phyloP scores from a whole-genome alignment of 768 basidiomycete species.

The Crassisporium funariophilum region DNA sequence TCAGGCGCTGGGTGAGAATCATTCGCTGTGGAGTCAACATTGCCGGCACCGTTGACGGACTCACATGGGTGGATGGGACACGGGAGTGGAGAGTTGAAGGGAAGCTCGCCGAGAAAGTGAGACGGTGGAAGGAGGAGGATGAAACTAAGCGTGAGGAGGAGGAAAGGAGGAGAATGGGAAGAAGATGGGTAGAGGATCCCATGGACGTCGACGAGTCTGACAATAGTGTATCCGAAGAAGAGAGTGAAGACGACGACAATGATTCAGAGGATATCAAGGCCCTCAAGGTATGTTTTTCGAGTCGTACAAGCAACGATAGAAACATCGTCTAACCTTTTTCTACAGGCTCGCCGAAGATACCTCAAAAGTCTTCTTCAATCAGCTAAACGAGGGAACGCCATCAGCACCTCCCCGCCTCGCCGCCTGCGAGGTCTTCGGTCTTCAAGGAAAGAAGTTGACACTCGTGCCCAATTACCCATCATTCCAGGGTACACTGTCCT shows the following conservation, averaged over 20 bases:
- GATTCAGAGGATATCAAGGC: conserved; percentile 75
- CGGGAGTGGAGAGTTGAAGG: conserved; percentile 68
- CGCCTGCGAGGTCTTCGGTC: conserved; percentile 30
- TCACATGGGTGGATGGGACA: conserved; percentile 63
- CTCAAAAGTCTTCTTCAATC: conserved; percentile 67
- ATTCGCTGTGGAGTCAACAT: conserved; percentile 70
- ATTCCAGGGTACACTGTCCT: conserved; percentile 88
- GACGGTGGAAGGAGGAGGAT: conserved; percentile 71
- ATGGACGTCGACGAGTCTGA: conserved; percentile 71
- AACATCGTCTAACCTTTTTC: conserved; percentile 12
- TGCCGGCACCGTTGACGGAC: conserved; percentile 71
- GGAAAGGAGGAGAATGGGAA: conserved; percentile 62
- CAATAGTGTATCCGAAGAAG: conserved; percentile 48
- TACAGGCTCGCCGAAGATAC: conserved; percentile 73
- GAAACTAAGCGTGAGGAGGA: conserved; percentile 67
- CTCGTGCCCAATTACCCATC: conserved; percentile 52
- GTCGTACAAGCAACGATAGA: conserved; percentile 11
- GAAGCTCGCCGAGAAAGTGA: conserved; percentile 65
- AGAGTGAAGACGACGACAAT: conserved; percentile 55
- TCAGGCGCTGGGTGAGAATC: conserved; percentile 74
- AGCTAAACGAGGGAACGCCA: conserved; percentile 32
- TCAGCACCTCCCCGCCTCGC: conserved; percentile 26
- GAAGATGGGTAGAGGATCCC: conserved; percentile 63
- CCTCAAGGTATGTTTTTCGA: conserved; percentile 63
- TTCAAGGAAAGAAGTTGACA: conserved; percentile 27